Base-by-base conservation (phyloP, 768 basidiomycete species). In the Leccinum uliginosum region DNA sequence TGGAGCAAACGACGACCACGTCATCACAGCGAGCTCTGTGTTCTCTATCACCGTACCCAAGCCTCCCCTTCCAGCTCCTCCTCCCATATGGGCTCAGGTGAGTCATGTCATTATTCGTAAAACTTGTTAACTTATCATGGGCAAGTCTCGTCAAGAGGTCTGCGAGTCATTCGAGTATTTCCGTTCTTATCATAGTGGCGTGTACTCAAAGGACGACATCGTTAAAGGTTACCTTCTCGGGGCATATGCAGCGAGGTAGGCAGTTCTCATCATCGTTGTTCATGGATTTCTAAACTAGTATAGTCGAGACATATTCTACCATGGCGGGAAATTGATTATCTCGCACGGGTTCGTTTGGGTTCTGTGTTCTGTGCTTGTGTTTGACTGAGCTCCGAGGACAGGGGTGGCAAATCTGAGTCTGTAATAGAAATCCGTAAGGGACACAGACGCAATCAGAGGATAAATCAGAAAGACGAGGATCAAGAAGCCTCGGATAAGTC, bases 161-260 rank as follows among this genome's bases (percentile, higher is more conserved):
- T 92, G 91, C 73, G 91, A 93, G 69, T 81, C 85, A 5, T 83
- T 86, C 49, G 83, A 85, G 21, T 85, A 83, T 62, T 81, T 81
- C 63, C 72, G 76, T 29, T 85, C 81, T 60, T 93, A 89, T 66
- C 91, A 93, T 69, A 75, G 88, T 11, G 91, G 91, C 8, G 90
- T 93, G 6, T 92, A 92, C 67, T 82, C 78, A 51, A 68, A 71
- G 23, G 75, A 82, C 24, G 79, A 83, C 53, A 69, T 80, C 17
- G 87, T 80, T 17, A 85, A 82, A 66, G 91, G 91, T 3, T 93
- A 93, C 66, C 78, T 93, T 32, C 74, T 93, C 24, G 82, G 89
- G 23, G 88, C 78, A 12, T 87, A 83, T 67, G 78, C 87, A 5
- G 78, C 91, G 12, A 78, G 74, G 91, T 89, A 56, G 55, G 75